Base-by-base conservation (phyloP, 2,329 filamentous ascomycete species). In the Cercospora sp. region DNA sequence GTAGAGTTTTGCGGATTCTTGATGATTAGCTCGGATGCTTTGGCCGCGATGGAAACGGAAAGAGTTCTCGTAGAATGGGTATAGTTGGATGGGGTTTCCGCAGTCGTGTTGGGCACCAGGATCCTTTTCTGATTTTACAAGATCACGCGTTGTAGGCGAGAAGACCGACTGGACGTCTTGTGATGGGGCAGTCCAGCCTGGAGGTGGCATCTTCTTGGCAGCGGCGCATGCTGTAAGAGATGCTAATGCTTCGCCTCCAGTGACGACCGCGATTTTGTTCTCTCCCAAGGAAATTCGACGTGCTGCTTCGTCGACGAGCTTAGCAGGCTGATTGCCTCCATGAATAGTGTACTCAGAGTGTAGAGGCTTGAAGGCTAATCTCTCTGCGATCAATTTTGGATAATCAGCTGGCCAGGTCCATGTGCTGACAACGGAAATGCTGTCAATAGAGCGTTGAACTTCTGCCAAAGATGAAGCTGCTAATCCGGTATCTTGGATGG, bases 331-430 rank as follows among this genome's bases (percentile, higher is more conserved):
- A 70, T 90, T 87, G 0, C 89, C 89, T 0, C 87, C 88, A 79
- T 90, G 87, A 2, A 85, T 83, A 26, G 83, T 87, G 67, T 86
- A 83, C 28, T 80, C 77, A 59, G 80, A 82, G 72, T 87, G 84
- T 1, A 78, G 79, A 0, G 85, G 80, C 2, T 81, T 75, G 3
- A 87, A 79, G 0, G 80, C 81, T 2, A 90, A 76, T 42, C 80
- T 82, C 45, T 83, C 71, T 0, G 84, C 80, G 5, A 91, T 74
- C 1, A 87, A 77, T 5, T 80, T 81, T 0, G 88, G 87, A 74
- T 90, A 84, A 1, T 81, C 77, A 73, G 90, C 90, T 0, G 85
- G 84, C 88, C 88, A 90, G 0, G 88, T 89, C 88, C 88, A 91
- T 0, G 86, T 87, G 48, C 81, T 83, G 9, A 90, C 87, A 3